Evolutionary conservation across 208 protist species (phyloP), one percentile per base, ranked within the genome.

Genomic region (Borovskyia barvae): DNA sequence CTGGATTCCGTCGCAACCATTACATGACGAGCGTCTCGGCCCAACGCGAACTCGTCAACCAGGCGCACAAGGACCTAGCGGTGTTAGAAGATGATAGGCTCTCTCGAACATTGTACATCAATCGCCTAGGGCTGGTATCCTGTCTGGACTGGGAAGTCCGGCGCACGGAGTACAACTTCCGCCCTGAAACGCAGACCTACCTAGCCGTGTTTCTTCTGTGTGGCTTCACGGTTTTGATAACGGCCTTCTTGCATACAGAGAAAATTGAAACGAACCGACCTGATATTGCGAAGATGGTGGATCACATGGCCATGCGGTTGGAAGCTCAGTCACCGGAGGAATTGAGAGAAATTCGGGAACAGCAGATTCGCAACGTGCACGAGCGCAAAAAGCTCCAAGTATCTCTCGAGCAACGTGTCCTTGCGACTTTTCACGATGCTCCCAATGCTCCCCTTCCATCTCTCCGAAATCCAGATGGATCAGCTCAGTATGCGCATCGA

Each of bases 71-170:
- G 57, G 87, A 94, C 53, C 49, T 94, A 1, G 59, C 73, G 28
- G 81, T 94, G 43, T 49, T 94, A 33, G 84, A 94, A 60, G 87
- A 94, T 59, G 87, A 91, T 2, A 72, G 87, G 4, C 73, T 94
- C 8, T 94, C 87, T 2, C 79, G 87, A 15, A 94, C 87, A 6
- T 52, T 94, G 33, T 94, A 87, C 73, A 94, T 94, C 40, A 94
- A 94, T 53, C 75, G 83, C n/a, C 69, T 94, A 3, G 87, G 87
- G 3, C 66, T 92, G n/a, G 87, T 94, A 9, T 90, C 84, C 1
- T 94, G 87, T 39, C 75, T 94, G n/a, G 87, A 94, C 58, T 94
- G 85, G 85, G 85, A 94, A 47, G 82, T 92, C 30, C 82, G 85
- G 8, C 82, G 87, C 29, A 94, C 85, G 0, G 85, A 94, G 76